Evolutionary conservation across 129 eudicot genomes (phyloP).

Genomic region (Silybum marianum): DNA sequence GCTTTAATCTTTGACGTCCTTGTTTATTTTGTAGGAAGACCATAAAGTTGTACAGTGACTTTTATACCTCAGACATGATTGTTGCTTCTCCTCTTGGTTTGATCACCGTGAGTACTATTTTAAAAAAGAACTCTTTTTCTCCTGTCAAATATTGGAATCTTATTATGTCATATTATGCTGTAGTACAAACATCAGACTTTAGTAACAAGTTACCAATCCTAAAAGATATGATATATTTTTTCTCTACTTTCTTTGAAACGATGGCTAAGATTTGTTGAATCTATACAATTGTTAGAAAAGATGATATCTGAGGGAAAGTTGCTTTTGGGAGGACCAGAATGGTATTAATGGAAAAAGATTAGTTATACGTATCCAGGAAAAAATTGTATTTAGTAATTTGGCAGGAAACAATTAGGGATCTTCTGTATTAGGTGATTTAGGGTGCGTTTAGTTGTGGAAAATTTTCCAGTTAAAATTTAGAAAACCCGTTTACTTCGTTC

Average conservation of each 20-base stretch:
- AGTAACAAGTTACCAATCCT: background rate
- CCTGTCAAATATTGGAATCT: background rate
- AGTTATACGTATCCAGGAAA: background rate
- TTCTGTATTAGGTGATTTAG: background rate
- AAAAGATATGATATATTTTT: background rate
- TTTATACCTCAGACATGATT: conserved; percentile 85
- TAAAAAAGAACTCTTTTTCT: background rate
- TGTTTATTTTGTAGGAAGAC: conserved; percentile 57
- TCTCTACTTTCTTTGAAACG: background rate
- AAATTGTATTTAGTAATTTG: no score
- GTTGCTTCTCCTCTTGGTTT: conserved; percentile 94
- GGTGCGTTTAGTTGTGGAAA: no score
- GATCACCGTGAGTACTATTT: conserved; percentile 56
- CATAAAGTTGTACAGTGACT: conserved; percentile 74
- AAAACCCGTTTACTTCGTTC: no score
- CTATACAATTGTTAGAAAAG: background rate
- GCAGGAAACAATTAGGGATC: background rate
- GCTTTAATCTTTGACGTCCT: background rate
- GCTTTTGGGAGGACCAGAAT: no score
- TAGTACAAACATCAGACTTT: background rate
- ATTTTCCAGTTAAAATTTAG: no score
- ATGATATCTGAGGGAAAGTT: no score
- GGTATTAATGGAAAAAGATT: background rate
- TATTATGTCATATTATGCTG: background rate
- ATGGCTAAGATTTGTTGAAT: background rate